Conservation (phyloP, 2,329 filamentous ascomycete species). For the Orbilia oligospora region DNA sequence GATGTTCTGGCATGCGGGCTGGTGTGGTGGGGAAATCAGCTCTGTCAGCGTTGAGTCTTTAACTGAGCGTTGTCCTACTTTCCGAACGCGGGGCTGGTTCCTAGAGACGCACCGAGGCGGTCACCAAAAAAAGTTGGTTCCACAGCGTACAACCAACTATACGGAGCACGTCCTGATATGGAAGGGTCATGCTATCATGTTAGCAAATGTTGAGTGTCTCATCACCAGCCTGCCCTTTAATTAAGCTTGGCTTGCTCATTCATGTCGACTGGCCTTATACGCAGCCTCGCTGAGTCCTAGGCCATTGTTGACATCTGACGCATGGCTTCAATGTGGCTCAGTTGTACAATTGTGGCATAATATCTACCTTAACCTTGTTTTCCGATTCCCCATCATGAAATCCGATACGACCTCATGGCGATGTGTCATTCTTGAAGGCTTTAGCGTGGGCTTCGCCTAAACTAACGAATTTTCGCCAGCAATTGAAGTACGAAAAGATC, state of each 20-base stretch:
- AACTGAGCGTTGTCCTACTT: neutral
- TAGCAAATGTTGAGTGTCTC: neutral
- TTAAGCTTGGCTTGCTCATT: neutral
- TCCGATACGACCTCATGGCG: neutral
- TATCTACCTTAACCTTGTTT: neutral
- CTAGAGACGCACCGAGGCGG: too few species aligned
- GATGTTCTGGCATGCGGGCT: constrained; percentile 19
- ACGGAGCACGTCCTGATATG: neutral
- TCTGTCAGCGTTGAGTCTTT: neutral
- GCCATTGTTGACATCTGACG: neutral
- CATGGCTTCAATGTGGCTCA: constrained; percentile 7
- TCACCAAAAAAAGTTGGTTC: too few species aligned
- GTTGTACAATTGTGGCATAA: neutral
- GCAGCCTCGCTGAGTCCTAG: neutral
- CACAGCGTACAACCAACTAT: neutral
- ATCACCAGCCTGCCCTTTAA: neutral
- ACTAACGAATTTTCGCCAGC: constrained; percentile 6
- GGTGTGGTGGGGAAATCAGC: constrained; percentile 39
- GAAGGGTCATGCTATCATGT: neutral
- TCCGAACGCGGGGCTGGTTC: constrained; percentile 12
- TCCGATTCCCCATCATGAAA: neutral
- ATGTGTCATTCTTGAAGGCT: constrained; percentile 1
- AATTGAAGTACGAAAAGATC: constrained; percentile 1
- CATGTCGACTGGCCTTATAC: constrained; percentile 16
- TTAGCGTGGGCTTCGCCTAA: neutral